Base-by-base conservation (phyloP, 116 monocot genomes). In the Thalassia testudinum region DNA sequence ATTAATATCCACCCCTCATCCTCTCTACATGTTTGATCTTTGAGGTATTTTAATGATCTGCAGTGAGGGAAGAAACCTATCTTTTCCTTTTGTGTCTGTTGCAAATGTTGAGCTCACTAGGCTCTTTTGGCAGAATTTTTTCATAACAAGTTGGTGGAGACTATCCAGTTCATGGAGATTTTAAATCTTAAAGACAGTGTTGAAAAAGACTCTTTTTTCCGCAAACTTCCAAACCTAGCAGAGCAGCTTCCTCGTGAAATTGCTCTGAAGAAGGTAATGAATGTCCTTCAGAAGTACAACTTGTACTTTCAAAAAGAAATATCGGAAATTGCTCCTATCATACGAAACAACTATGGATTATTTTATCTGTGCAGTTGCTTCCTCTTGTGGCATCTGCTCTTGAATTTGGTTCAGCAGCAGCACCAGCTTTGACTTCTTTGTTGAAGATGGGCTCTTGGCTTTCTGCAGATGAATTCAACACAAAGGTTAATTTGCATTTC, bases 391-490 rank as follows among this genome's bases (percentile, higher is more conserved):
- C 85, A 55, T 88, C 89, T 50, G 64, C 89, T 15, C 65, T 97
- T 50, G 95, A 97, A 72, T 97, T 97, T 62, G 95, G 95, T 65
- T 97, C 95, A 52, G 95, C 95, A 72, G 79, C 82, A 48, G 85
- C 95, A 50, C 82, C 82, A 58, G 89, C 95, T 50, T 85, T 97
- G 67, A 82, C 81, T 58, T 70, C 89, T 59, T 67, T 97, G 40
- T 68, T 97, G 71, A 97, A 97, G 59, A 81, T 97, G 95, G 95
- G 85, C 50, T 84, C 85, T 52, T 97, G 89, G 95, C 89, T 97
- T 70, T 61, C 88, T 59, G 29, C 78, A 19, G 95, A 97, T 30
- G 81, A 97, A 28, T 89, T 89, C 60, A 85, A 50, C 66, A 47
- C 59, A 50, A 97, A 97, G 95, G 95, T 97, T 21, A 43, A 27